Conservation (phyloP, 73 alveolate species). For the Loxodes magnus region DNA sequence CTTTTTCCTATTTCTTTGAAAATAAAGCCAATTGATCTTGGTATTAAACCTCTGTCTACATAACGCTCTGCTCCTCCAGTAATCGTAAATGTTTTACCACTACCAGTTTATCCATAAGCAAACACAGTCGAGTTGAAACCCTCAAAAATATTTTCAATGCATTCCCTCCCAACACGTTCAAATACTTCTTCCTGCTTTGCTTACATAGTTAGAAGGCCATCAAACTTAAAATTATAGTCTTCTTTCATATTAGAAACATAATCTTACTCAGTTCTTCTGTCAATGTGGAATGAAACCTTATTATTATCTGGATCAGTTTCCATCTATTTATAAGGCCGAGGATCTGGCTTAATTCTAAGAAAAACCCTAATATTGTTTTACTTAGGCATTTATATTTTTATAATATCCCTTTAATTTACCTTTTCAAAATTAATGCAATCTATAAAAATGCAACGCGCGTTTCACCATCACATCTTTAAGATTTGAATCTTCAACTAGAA, state of each 20-base stretch:
- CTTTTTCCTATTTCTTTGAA: conserved; percentile 85
- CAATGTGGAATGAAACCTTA: conserved; percentile 29
- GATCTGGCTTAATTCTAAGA: conserved; percentile 59
- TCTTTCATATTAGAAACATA: conserved; percentile 79
- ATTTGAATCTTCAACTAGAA: too few species aligned
- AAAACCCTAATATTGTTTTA: conserved; percentile 40
- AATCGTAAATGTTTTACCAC: conserved; percentile 98
- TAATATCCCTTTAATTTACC: too few species aligned
- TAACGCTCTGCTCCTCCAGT: conserved; percentile 98
- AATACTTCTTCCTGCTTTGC: conserved; percentile 78
- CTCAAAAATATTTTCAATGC: conserved; percentile 85
- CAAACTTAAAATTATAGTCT: conserved; percentile 64
- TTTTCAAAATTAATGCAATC: too few species aligned
- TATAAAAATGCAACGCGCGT: too few species aligned
- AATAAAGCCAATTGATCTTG: conserved; percentile 93
- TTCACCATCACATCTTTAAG: too few species aligned
- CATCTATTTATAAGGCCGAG: conserved; percentile 30
- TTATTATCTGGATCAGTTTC: conserved; percentile 30
- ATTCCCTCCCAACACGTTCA: conserved; percentile 87
- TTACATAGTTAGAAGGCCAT: conserved; percentile 54
- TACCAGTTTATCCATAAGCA: conserved; percentile 99
- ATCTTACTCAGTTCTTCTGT: conserved; percentile 51
- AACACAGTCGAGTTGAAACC: conserved; percentile 98
- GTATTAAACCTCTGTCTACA: conserved; percentile 94
- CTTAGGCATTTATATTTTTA: conserved; percentile 33